These are phyloP conservation scores for Penicillium steckii DNA, from an alignment of 495 filamentous ascomycete species.

Conservation along the genomic window DNA sequence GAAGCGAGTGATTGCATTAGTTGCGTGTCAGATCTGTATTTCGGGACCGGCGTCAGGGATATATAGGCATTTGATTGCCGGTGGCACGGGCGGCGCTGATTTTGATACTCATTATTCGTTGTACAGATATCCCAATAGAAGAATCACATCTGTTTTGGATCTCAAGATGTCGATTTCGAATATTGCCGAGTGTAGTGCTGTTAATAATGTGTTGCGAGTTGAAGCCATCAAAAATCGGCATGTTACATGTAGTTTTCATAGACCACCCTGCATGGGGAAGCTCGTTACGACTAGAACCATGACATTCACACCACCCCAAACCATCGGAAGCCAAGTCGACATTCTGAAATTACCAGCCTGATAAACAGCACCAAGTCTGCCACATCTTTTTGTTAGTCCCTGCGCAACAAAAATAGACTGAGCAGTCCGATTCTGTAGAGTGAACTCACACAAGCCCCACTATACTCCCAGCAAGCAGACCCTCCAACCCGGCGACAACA, in stretches of 20 bases:
- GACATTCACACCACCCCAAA: constrained; percentile 91
- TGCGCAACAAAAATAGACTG: not conserved
- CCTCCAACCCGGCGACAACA: constrained; percentile 75
- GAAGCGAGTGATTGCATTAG: not conserved
- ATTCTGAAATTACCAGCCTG: constrained; percentile 84
- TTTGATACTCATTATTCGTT: constrained; percentile 20
- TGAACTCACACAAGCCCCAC: constrained; percentile 80
- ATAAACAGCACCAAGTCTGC: constrained; percentile 86
- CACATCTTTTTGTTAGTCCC: constrained; percentile 15
- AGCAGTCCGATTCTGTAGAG: not conserved
- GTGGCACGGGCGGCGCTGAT: constrained; percentile 19
- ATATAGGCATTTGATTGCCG: constrained; percentile 18
- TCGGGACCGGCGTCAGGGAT: constrained; percentile 24
- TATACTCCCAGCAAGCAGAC: constrained; percentile 80
- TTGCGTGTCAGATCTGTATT: constrained; percentile 20
- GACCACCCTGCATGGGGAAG: constrained; percentile 91
- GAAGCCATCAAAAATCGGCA: too few relatives aligned
- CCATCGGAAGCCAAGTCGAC: constrained; percentile 96
- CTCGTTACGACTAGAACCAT: constrained; percentile 88
- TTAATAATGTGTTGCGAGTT: too few relatives aligned
- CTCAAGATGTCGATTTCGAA: too few relatives aligned
- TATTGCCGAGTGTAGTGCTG: too few relatives aligned
- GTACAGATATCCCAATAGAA: too few relatives aligned
- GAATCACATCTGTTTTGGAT: too few relatives aligned
- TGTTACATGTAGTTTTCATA: constrained; percentile 51